Base-by-base conservation (phyloP, 2,329 filamentous ascomycete genomes). In the Cercospora sp. region DNA sequence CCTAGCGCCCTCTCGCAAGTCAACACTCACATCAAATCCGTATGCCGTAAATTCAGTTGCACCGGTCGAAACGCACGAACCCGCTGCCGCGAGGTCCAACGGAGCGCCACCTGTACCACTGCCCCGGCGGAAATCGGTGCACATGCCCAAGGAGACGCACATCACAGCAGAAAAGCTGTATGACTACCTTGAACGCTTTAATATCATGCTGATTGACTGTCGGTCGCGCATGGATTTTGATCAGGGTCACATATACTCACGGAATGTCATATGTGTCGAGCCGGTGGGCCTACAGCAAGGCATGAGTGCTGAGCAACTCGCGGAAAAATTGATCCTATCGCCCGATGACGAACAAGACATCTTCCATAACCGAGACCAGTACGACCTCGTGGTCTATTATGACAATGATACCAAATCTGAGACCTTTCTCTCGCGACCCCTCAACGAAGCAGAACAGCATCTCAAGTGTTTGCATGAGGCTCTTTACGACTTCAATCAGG, bases 351-450 rank as follows among this genome's bases (percentile, higher is more conserved):
- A 99, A 78, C 89, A 91, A 72, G 81, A 84, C 1, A 83, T 92
- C 34, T 97, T 97, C 74, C 88, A 88, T 66, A 86, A 90, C 64
- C 82, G 88, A 13, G 86, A 94, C 71, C 85, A 90, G 66, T 97
- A 91, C 74, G 93, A 98, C 72, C 81, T 97, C 51, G 87, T 99
- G 10, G 91, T 99, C 0, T 95, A 96, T 75, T 97, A 98, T 78
- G 93, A 99, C 78, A 87, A 94, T 72, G 80, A 78, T 13, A 89
- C 87, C 70, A 85, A 77, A 84, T 91, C 75, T 67, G 86, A 79
- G 72, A 82, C 71, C 74, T 96, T 85, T 74, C 80, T 86, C 43
- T 82, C 81, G 18, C 80, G 82, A 26, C 82, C 84, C 7, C 75
- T 73, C 1, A 79, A 74, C 18, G 79, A 81, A 40, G 74, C 74